Evolutionary conservation across 805 yeast genomes (phyloP).

Genomic region (Cyberlindnera samutprakarnensis): DNA sequence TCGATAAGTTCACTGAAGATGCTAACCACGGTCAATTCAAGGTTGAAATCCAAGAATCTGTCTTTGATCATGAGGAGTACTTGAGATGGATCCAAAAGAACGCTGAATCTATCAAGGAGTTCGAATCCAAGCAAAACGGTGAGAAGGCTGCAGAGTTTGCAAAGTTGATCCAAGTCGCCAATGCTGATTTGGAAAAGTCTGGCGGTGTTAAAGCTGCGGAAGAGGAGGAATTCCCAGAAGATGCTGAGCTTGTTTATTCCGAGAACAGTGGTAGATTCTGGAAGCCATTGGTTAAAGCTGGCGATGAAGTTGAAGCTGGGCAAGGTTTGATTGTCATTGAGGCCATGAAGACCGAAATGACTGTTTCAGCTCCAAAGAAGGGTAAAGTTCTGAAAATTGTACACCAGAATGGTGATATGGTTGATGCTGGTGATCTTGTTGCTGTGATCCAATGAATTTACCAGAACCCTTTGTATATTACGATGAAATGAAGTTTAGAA

Average conservation of each 20-base stretch:
- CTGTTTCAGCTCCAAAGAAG: conserved; percentile 58
- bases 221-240: conserved; percentile 61
- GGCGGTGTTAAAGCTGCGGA: conserved; percentile 37
- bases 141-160: conserved; percentile 84
- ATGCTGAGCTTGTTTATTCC: conserved; percentile 79
- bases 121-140: conserved; percentile 62
- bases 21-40: conserved; percentile 74
- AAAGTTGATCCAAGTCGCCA: conserved; percentile 70
- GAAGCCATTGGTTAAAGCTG: conserved; percentile 80
- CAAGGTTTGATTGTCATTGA: conserved; percentile 86
- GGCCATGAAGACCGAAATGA: conserved; percentile 99
- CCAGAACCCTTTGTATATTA: background rate
- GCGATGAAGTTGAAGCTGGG: conserved; percentile 65
- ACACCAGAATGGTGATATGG: conserved; percentile 90
- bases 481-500: no score
- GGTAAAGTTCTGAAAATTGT: conserved; percentile 70
- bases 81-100: conserved; percentile 71
- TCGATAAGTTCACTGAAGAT: conserved; percentile 64
- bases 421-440: conserved; percentile 92
- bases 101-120: conserved; percentile 61
- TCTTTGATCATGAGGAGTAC: conserved; percentile 78
- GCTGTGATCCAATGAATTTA: conserved; percentile 47
- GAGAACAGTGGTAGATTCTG: conserved; percentile 97
- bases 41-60: conserved; percentile 67
- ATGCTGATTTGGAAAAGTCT: conserved; percentile 57